Conservation (phyloP, 352 stramenopile genomes). For the Thalassiosira exigua region DNA sequence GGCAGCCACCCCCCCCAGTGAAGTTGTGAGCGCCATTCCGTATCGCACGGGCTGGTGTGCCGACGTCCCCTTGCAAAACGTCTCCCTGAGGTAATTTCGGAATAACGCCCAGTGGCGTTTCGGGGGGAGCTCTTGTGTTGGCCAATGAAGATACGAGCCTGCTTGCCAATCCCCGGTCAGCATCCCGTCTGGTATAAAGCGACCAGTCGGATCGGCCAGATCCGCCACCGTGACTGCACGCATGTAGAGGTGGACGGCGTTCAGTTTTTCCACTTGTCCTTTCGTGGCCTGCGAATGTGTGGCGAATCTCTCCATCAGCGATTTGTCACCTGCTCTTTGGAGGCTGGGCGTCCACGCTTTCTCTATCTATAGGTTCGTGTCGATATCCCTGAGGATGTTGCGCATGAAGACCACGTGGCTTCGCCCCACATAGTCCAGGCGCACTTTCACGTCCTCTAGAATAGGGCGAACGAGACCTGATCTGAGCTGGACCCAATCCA, state of each 20-base stretch:
- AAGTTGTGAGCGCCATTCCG: not conserved
- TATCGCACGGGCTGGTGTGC: not conserved
- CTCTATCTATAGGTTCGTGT: conserved; percentile 14
- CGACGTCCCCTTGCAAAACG: not conserved
- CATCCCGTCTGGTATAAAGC: conserved; percentile 8
- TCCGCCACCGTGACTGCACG: conserved; percentile 13
- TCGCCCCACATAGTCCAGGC: not conserved
- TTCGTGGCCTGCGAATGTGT: not conserved
- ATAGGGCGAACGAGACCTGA: conserved; percentile 2
- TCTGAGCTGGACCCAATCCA: conserved; percentile 8
- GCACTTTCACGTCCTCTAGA: not conserved
- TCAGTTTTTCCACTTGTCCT: no score
- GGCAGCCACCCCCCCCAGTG: not conserved
- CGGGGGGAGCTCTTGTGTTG: not conserved
- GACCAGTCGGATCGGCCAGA: no score
- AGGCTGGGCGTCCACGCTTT: conserved; percentile 20
- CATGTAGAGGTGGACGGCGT: conserved; percentile 15
- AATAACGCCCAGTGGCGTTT: conserved; percentile 4
- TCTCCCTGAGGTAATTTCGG: not conserved
- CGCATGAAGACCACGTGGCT: not conserved
- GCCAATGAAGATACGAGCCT: conserved; percentile 6
- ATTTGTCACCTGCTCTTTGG: conserved; percentile 15
- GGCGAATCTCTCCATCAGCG: conserved; percentile 19
- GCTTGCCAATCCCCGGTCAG: conserved; percentile 1
- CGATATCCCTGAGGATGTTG: conserved; percentile 4